These are phyloP conservation scores for barley (Hordeum vulgare) DNA, from an alignment of 176 grass and related monocot genomes.

Conservation along the genomic window DNA sequence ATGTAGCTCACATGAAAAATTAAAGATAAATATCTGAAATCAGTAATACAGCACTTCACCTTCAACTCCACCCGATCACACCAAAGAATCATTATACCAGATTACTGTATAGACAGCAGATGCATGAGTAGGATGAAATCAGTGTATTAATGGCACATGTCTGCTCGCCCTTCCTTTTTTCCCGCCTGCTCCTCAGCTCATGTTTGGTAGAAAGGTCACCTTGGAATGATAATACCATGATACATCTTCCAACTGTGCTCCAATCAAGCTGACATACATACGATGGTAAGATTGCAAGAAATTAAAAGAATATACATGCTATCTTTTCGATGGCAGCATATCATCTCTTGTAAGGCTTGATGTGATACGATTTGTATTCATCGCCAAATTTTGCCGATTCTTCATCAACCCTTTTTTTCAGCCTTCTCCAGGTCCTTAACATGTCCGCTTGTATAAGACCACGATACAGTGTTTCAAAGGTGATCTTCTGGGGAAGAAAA, in stretches of 20 bases:
- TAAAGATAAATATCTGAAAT: neutral
- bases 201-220: neutral
- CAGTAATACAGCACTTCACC: neutral
- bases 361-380: constrained; percentile 74
- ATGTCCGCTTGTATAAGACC: constrained; percentile 90
- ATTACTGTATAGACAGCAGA: neutral
- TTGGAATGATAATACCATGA: neutral
- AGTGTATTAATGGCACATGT: neutral
- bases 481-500: constrained; percentile 87
- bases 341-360: constrained; percentile 90
- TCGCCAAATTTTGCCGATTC: constrained; percentile 75
- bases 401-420: constrained; percentile 88
- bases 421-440: constrained; percentile 87
- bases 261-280: neutral
- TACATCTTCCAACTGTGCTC: neutral
- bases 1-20: neutral
- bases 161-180: neutral
- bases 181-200: neutral
- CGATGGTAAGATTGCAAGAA: neutral
- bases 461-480: constrained; percentile 77
- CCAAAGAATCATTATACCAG: neutral
- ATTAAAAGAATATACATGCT: neutral
- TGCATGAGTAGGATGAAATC: neutral
- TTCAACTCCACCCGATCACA: neutral
- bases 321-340: neutral